These are phyloP conservation scores for Fusarium poae DNA, from an alignment of 2,329 filamentous ascomycete species.

Conservation along the genomic window DNA sequence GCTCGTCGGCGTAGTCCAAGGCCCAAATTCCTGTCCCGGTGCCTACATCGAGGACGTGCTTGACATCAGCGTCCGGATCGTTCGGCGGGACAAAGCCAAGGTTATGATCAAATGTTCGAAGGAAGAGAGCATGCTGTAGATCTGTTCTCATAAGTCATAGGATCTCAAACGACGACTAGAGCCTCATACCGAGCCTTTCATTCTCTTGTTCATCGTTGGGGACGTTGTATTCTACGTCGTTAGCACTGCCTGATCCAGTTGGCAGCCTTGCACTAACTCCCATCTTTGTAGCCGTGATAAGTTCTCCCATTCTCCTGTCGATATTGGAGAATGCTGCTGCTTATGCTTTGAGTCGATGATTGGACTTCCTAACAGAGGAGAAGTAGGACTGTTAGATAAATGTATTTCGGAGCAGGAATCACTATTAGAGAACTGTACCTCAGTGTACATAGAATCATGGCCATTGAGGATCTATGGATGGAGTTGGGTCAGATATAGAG, in stretches of 20 bases:
- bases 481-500: not conserved
- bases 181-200: conserved; percentile 18
- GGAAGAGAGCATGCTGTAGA: conserved; percentile 27
- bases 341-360: conserved; percentile 23
- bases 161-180: fast-evolving
- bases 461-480: not conserved
- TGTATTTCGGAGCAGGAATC: fast-evolving
- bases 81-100: conserved; percentile 15
- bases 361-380: not conserved
- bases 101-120: conserved; percentile 19
- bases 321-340: conserved; percentile 28
- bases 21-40: conserved; percentile 32
- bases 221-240: conserved; percentile 16
- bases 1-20: conserved; percentile 29
- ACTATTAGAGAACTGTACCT: not conserved
- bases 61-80: not conserved
- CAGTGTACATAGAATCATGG: conserved; percentile 2
- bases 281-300: conserved; percentile 30
- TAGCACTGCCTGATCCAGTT: fast-evolving
- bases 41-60: conserved; percentile 24
- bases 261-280: not conserved
- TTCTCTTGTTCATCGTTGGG: conserved; percentile 34
- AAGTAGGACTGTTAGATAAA: not conserved
- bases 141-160: not conserved
- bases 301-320: conserved; percentile 26